Percentiles rank a stretch among this genome's conserved stretches.
phyloP scores from a whole-genome alignment of 306 rosid species.

The Pyrus bretschneideri region DNA sequence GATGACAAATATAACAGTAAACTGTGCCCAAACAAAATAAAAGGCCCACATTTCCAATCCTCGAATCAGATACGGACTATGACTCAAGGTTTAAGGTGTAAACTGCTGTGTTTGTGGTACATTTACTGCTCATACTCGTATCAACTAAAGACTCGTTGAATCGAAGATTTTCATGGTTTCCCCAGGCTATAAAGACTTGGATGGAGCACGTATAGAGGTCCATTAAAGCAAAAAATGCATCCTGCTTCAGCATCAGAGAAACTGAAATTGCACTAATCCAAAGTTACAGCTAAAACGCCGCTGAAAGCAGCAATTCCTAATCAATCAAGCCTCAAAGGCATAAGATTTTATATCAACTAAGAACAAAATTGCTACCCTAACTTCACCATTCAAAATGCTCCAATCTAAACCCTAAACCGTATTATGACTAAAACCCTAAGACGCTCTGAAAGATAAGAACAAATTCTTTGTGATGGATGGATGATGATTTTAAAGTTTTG shows the following conservation, averaged over 20 bases:
- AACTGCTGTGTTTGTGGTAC: not conserved
- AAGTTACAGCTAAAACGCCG: not conserved
- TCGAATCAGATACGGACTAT: not conserved
- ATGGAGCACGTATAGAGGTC: not conserved
- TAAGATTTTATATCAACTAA: not conserved
- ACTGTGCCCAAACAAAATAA: not conserved
- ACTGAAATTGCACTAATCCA: not conserved
- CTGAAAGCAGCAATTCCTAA: not conserved
- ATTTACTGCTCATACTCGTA: not conserved
- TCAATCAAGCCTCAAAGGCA: not conserved
- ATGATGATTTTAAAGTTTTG: too few species aligned
- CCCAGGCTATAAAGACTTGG: not conserved
- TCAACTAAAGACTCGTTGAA: not conserved
- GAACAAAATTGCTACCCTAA: not conserved
- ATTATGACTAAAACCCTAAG: too few species aligned
- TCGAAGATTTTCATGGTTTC: not conserved
- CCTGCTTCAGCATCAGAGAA: not conserved
- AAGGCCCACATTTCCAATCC: not conserved
- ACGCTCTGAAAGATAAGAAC: too few species aligned
- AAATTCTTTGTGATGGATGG: too few species aligned
- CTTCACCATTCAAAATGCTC: not conserved
- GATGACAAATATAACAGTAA: not conserved
- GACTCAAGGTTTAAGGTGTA: not conserved
- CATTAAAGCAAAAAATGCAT: not conserved
- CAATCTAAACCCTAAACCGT: too few species aligned